A percentile compares a stretch with the other conserved stretches of the same genome.
These are phyloP conservation scores for Smallanthus sonchifolius DNA, from an alignment of 129 eudicot genomes.

Conservation along the genomic window DNA sequence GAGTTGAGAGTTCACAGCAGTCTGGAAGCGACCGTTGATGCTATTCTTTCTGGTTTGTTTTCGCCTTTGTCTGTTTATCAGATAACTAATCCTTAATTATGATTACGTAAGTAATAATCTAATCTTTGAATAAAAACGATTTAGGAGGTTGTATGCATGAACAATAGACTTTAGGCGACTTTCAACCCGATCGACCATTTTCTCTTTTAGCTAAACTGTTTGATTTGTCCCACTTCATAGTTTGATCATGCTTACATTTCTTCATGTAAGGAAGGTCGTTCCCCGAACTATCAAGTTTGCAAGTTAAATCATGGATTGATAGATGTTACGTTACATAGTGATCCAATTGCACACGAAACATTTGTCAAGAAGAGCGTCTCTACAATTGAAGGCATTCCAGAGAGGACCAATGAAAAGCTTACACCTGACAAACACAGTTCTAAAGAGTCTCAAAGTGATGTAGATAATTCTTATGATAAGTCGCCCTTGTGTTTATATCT, in stretches of 20 bases:
- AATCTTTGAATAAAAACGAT: neutral
- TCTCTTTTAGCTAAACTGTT: neutral
- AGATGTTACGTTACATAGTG: slow-evolving; percentile 28
- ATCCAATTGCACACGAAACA: slow-evolving; percentile 27
- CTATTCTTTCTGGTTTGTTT: slow-evolving; percentile 72
- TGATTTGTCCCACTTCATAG: neutral
- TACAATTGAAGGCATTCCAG: slow-evolving; percentile 35
- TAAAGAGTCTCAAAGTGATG: slow-evolving; percentile 25
- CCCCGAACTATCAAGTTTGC: slow-evolving; percentile 70
- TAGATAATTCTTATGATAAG: slow-evolving; percentile 35
- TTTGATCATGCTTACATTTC: slow-evolving; percentile 9
- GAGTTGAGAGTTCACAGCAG: slow-evolving; percentile 70
- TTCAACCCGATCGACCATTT: neutral
- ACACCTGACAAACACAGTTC: slow-evolving; percentile 23
- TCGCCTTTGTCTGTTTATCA: neutral
- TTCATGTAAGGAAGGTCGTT: slow-evolving; percentile 65
- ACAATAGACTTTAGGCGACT: neutral
- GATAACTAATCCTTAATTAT: neutral
- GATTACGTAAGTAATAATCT: neutral
- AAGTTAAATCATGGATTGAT: slow-evolving; percentile 43
- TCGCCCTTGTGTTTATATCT: slow-evolving; percentile 55
- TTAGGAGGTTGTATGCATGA: neutral
- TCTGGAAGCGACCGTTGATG: slow-evolving; percentile 88
- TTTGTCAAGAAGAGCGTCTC: slow-evolving; percentile 26
- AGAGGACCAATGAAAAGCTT: slow-evolving; percentile 33